Percentiles rank a stretch among this genome's conserved stretches.
These are phyloP conservation scores for Fusarium graminum DNA, from an alignment of 2,329 filamentous ascomycete genomes.

Conservation along the genomic window DNA sequence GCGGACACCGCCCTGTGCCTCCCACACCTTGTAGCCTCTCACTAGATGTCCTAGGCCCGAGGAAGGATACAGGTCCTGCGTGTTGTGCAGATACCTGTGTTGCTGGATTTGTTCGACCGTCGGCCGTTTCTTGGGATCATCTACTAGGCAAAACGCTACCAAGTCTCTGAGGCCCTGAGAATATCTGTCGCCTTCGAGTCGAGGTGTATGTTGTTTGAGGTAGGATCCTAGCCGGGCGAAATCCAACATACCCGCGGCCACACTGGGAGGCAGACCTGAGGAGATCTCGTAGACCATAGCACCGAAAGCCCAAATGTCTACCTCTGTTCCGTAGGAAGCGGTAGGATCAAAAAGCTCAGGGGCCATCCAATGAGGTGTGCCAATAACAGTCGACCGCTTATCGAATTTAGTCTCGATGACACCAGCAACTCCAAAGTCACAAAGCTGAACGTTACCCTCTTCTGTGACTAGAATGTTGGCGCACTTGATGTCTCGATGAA, in stretches of 20 bases:
- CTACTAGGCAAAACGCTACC: conserved; percentile 78
- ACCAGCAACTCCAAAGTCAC: conserved; percentile 86
- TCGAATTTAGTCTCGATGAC: conserved; percentile 80
- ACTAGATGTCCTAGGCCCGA: conserved; percentile 74
- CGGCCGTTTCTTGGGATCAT: conserved; percentile 76
- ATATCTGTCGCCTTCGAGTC: conserved; percentile 78
- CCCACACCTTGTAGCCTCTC: conserved; percentile 80
- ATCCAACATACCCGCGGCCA: conserved; percentile 63
- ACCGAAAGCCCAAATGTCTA: conserved; percentile 89
- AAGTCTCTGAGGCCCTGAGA: conserved; percentile 77
- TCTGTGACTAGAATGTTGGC: conserved; percentile 86
- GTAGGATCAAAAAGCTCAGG: conserved; percentile 78
- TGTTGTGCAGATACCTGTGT: conserved; percentile 77
- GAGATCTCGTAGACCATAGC: conserved; percentile 86
- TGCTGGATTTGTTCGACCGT: conserved; percentile 76
- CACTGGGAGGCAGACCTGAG: conserved; percentile 80
- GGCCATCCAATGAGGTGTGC: conserved; percentile 89
- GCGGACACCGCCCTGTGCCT: conserved; percentile 77
- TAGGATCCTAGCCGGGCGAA: conserved; percentile 66
- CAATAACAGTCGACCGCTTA: conserved; percentile 84
- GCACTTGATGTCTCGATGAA: conserved; percentile 79
- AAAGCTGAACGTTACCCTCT: conserved; percentile 81
- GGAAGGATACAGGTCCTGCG: conserved; percentile 72
- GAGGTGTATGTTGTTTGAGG: conserved; percentile 72
- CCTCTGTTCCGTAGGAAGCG: conserved; percentile 76